Evolutionary conservation across 805 yeast species (phyloP), one percentile per base, ranked within the genome.

Genomic region (Starmerella stellata): DNA sequence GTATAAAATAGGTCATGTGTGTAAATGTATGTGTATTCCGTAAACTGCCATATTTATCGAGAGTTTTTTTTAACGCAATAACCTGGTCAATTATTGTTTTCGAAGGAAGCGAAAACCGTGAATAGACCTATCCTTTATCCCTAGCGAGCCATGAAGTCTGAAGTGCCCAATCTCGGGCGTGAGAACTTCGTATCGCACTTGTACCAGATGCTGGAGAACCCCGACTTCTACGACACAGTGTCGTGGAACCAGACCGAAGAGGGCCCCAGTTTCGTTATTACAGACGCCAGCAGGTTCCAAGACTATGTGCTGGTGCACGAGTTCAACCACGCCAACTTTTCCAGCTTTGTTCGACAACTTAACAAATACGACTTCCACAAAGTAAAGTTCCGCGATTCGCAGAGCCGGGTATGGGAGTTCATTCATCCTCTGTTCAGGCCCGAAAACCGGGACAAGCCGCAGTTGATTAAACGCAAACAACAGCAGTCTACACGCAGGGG

Each of bases 351-450:
- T 17, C 70, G 98, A 34, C 98, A 90, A 56, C 65, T 90, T 51
- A 90, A 90, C 66, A 90, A 90, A 59, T 90, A 90, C 55, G 98
- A 87, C 59, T 90, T 90, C 64, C 98, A 90, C 64, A 90, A 90
- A 61, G 93, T 90, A 34, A 80, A 87, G 54, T 65, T 78, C 30
- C 70, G 41, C 30, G 51, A 43, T 36, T 35, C 47, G 3, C 49
- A 44, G 25, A 43, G 49, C 35, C 41, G 49, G 13, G 41, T 50
- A 17, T 87, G 96, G 95, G 95, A 87, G 56, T 87, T 90, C 62
- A 74, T 75, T 53, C 96, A 90, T 57, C 93, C 95, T 0, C 81
- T 74, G 46, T 90, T 90, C 58, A 70, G 70, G 47, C 70, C 71
- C 25, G 75, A 79, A 56, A 81, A 81, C 52, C 66, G 71, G 39